Evolutionary conservation across 1,284 basidiomycete species (phyloP), one percentile per base, ranked within the genome.

Genomic region (Farysia itapuensis): DNA sequence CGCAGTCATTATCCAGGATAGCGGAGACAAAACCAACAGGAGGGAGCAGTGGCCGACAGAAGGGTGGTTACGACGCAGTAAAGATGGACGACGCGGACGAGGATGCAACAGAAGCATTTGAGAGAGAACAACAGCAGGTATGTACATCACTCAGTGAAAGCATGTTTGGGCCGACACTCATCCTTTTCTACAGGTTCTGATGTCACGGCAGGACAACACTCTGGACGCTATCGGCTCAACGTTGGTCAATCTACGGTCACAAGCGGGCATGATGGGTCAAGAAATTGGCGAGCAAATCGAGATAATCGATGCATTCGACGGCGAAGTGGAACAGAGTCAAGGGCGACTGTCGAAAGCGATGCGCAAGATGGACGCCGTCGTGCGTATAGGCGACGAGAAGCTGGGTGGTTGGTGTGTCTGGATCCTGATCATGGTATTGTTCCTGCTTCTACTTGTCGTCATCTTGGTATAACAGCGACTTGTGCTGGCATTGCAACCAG

Each of bases 361-460:
- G 52, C 32, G 45, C 24, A 65, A 64, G 48, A 74, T 75, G 73
- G 73, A 75, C 49, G 48, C 64, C 11, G 44, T 75, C 31, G 51
- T 74, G 3, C 41, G 61, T 18, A 60, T 64, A 22, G 50, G 64
- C 18, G 73, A 75, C 34, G 70, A 70, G 30, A 43, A 69, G n/a
- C 38, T 72, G 23, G 66, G 70, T 8, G 73, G 73, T 5, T 75
- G 73, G 73, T 74, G 72, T 39, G 70, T 74, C 4, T 75, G 73
- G 73, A 54, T 75, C 15, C 49, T 75, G 38, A 58, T 75, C 18
- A 56, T 65, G 31, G 42, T 57, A n/a, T 39, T 66, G 36, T 58
- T 66, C 30, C 38, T 66, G 26, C 33, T 66, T 23, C 34, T 66
- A 18, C 32, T 66, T 32, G 45, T 66, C 13, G 64, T 57, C 19